Evolutionary conservation across 2,329 filamentous ascomycete genomes (phyloP), one percentile per base, ranked within the genome.

Genomic region (Trichoderma atroviride): DNA sequence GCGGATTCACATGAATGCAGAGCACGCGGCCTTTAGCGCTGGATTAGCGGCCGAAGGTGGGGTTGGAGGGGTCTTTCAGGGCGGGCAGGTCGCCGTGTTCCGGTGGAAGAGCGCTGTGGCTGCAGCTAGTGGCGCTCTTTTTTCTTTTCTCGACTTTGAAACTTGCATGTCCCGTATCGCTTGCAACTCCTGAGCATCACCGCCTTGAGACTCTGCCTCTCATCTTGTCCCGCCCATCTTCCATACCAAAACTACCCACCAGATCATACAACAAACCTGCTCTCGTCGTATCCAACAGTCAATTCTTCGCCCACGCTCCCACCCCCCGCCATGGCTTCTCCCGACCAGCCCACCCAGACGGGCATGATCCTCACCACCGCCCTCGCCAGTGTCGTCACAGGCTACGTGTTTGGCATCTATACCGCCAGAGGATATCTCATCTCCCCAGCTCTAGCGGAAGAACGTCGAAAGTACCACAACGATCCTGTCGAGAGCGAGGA

Each of bases 391-490:
- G 89, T 92, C 73, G 78, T 96, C 66, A 87, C 88, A 1, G 94
- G 94, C 75, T 97, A 95, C 81, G 88, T 94, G 47, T 86, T 97
- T 16, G 93, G 92, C 72, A 82, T 97, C 70, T 94, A 94, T 81
- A 85, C 89, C 22, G 86, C 87, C 71, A 85, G 80, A 69, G 87
- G 87, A 69, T 89, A 88, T 81, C 77, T 89, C 57, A 82, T 89
- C 74, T 84, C 87, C n/a, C 84, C 87, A 1, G 78, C 80, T 70
- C 80, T 91, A 74, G 82, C 79, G 74, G 79, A 87, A 77, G 82
- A 90, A 84, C 82, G 89, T 78, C 80, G 82, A 78, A 79, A 83
- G 80, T 84, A 85, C 76, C 80, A 84, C 13, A 76, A 83, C 58
- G 89, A 92, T 75, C 89, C 89, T 1, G 81, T 88, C 70, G 90